Evolutionary conservation across 1,139 yeast species (phyloP).

Genomic region (Geotrichum armillariae): DNA sequence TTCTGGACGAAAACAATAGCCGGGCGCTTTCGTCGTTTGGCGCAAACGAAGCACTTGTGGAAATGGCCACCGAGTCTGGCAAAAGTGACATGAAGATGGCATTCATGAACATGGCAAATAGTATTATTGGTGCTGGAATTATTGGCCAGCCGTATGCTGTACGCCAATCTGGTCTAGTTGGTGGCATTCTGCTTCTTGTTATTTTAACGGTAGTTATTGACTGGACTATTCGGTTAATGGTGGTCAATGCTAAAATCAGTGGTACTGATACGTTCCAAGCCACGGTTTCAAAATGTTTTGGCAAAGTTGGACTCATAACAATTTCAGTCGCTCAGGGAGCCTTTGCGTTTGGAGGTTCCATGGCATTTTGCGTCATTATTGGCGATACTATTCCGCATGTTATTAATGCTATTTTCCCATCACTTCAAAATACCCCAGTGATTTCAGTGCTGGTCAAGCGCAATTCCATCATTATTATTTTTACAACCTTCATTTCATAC

Average conservation of each 20-base stretch:
- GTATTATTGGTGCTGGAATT: constrained; percentile 89
- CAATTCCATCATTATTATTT: constrained; percentile 64
- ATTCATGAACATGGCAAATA: constrained; percentile 95
- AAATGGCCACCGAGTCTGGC: constrained; percentile 39
- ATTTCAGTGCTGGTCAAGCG: constrained; percentile 59
- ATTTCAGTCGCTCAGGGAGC: constrained; percentile 77
- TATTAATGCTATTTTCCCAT: constrained; percentile 63
- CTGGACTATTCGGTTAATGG: constrained; percentile 79
- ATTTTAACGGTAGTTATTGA: constrained; percentile 71
- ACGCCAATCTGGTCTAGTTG: constrained; percentile 71
- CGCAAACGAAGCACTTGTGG: constrained; percentile 29
- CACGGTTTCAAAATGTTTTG: constrained; percentile 79
- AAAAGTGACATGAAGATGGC: constrained; percentile 73
- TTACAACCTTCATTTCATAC: constrained; percentile 72
- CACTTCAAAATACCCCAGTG: constrained; percentile 43
- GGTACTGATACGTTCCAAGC: constrained; percentile 83
- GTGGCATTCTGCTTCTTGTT: constrained; percentile 65
- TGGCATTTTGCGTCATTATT: constrained; percentile 91
- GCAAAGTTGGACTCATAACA: constrained; percentile 64
- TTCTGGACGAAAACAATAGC: constrained; percentile 6
- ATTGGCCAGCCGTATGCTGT: constrained; percentile 94
- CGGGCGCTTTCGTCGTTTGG: constrained; percentile 11
- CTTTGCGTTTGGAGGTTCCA: constrained; percentile 92
- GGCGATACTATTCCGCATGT: constrained; percentile 97
- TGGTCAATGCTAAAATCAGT: constrained; percentile 76